A percentile compares a stretch with the other conserved stretches of the same genome.
Evolutionary conservation across 2,329 filamentous ascomycete species (phyloP).

Genomic region (Neopestalotiopsis clavispora): DNA sequence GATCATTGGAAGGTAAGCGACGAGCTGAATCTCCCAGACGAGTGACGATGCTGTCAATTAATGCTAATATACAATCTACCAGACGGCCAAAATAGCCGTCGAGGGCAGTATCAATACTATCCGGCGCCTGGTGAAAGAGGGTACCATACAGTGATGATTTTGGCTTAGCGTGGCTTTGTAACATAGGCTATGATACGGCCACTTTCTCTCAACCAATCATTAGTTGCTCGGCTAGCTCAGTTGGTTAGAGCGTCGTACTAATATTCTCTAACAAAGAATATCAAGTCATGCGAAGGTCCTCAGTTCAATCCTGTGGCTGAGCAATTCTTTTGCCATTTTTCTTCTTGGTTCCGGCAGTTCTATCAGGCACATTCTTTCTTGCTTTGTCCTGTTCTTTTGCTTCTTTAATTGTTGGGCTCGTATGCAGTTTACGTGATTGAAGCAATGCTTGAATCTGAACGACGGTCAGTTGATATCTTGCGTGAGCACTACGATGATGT

Average conservation of each 20-base stretch:
- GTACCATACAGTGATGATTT: conserved; percentile 26
- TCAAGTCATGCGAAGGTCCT: conserved; percentile 11
- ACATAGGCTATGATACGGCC: neutral
- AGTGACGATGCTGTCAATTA: no score
- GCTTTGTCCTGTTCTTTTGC: no score
- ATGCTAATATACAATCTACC: conserved; percentile 5
- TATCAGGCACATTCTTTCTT: neutral
- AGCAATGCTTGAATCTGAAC: no score
- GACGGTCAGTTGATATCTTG: no score
- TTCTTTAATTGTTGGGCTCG: no score
- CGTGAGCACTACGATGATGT: no score
- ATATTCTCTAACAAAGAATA: conserved; percentile 1
- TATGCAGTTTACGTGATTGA: no score
- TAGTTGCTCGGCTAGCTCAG: conserved; percentile 10
- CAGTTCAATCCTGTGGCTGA: conserved; percentile 12
- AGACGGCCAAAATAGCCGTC: conserved; percentile 36
- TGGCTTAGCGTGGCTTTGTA: neutral
- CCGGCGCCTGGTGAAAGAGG: conserved; percentile 31
- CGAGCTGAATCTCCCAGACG: no score
- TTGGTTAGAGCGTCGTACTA: conserved; percentile 12
- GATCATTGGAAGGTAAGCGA: conserved; percentile 31
- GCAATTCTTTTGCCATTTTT: neutral
- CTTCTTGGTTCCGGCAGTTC: neutral
- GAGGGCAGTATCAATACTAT: conserved; percentile 36
- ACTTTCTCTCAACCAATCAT: neutral